Conservation (phyloP, 352 stramenopile species). For the Phytophthora uliginosa region DNA sequence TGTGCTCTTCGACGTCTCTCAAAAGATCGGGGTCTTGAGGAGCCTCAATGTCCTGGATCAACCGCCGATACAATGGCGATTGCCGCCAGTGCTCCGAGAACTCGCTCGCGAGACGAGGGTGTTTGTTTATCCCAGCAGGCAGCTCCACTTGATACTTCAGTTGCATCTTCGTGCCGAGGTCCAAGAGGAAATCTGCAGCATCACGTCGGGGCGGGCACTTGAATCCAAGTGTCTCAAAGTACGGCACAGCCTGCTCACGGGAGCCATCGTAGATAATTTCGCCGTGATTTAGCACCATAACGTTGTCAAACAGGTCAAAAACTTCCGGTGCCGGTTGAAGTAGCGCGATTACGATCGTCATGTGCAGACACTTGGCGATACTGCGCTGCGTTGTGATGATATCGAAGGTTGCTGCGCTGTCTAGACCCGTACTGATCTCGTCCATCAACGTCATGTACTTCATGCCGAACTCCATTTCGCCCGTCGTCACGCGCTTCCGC, state of each 20-base stretch:
- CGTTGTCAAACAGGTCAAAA: constrained; percentile 66
- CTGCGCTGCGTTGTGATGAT: constrained; percentile 83
- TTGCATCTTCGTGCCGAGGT: constrained; percentile 57
- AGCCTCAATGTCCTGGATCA: constrained; percentile 16
- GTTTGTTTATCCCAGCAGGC: constrained; percentile 8
- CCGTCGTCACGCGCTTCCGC: constrained; percentile 69
- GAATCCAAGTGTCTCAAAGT: constrained; percentile 54
- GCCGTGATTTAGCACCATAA: constrained; percentile 67
- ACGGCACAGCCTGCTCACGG: constrained; percentile 38
- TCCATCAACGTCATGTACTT: constrained; percentile 87
- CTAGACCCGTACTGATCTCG: constrained; percentile 94
- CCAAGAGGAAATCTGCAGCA: constrained; percentile 62
- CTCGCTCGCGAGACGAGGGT: constrained; percentile 33
- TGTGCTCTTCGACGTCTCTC: constrained; percentile 69
- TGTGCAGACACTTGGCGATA: constrained; percentile 50
- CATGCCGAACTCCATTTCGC: constrained; percentile 85
- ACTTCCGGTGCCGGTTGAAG: constrained; percentile 69
- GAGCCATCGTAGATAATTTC: constrained; percentile 75
- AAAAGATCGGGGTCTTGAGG: constrained; percentile 19
- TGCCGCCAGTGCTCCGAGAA: constrained; percentile 33
- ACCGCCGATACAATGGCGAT: constrained; percentile 8
- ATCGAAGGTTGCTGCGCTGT: constrained; percentile 92
- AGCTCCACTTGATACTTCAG: constrained; percentile 41
- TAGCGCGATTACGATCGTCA: constrained; percentile 66
- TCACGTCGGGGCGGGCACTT: constrained; percentile 54